These are phyloP conservation scores for Curvularia lunata DNA, from an alignment of 2,329 filamentous ascomycete species.

Conservation along the genomic window DNA sequence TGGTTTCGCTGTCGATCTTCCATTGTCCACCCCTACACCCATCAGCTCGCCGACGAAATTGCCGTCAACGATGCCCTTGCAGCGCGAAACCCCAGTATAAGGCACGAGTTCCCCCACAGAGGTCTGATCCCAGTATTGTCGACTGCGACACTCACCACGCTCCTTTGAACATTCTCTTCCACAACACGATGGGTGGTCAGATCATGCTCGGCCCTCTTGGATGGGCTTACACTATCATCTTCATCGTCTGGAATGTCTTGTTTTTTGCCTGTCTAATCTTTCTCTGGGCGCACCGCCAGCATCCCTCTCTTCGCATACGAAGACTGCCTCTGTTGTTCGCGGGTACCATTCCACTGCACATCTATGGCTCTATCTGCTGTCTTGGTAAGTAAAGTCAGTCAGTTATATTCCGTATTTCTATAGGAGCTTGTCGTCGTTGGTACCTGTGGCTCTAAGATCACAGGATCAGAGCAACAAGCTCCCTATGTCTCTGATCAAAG, in stretches of 20 bases:
- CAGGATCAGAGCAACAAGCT: background rate
- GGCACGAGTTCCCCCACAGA: background rate
- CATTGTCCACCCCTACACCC: slow-evolving; percentile 1
- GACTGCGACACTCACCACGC: slow-evolving; percentile 9
- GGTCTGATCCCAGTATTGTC: slow-evolving; percentile 1
- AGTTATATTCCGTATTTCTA: background rate
- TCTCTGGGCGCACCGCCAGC: slow-evolving; percentile 35
- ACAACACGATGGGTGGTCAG: slow-evolving; percentile 22
- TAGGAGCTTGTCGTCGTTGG: background rate
- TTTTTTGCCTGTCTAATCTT: slow-evolving; percentile 24
- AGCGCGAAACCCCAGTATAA: slow-evolving; percentile 5
- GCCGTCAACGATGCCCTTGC: slow-evolving; percentile 1
- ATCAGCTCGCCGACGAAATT: slow-evolving; percentile 4
- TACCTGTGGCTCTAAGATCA: background rate
- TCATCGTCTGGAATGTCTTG: slow-evolving; percentile 27
- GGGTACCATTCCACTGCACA: slow-evolving; percentile 34
- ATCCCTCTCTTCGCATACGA: slow-evolving; percentile 42
- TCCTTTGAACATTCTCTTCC: slow-evolving; percentile 7
- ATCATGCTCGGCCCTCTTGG: slow-evolving; percentile 21
- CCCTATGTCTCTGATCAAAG: background rate
- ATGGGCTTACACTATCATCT: slow-evolving; percentile 29
- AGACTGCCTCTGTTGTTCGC: slow-evolving; percentile 37
- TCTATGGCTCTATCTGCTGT: slow-evolving; percentile 29
- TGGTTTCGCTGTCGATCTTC: slow-evolving; percentile 4
- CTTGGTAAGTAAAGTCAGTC: slow-evolving; percentile 20